Evolutionary conservation across 2,329 filamentous ascomycete genomes (phyloP), one percentile per base, ranked within the genome.

Genomic region (Cytospora schulzeri): DNA sequence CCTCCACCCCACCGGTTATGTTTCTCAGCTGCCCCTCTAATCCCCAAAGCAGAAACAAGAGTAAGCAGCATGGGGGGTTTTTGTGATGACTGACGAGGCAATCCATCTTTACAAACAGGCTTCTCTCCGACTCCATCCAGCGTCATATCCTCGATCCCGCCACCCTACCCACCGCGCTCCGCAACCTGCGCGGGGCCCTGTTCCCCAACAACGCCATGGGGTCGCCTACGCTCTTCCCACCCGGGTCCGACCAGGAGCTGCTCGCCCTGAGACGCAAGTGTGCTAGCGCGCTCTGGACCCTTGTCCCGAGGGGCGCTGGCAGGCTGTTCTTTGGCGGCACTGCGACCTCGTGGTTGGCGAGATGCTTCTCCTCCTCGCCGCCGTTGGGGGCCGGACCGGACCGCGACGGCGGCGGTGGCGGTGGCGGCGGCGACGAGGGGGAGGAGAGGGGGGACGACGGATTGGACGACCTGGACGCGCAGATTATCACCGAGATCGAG

Each of bases 151-250:
- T 92, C 67, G 85, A 88, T 77, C 81, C 88, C 70, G 82, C 83
- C 67, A 81, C 85, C 70, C 80, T 93, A 63, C 87, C 91, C 74
- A 81, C 82, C 73, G 77, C 91, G 69, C 84, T 94, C 71, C 86
- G 87, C 74, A 85, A 87, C 69, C 83, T 91, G 72, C 91, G 95
- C 74, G 87, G 85, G 71, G 86, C 91, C 66, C 81, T 98, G 63
- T 98, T 97, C 75, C 94, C 95, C 69, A 90, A 92, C 77, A 96
- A 96, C 77, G 82, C 86, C 71, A 88, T 90, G 67, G 89, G 88
- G 65, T 84, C 86, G 69, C 81, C 88, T 70, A 83, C 84, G 66
- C 78, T 88, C 69, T 78, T 83, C 60, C 83, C 89, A 59, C 87
- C 88, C 65, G 81, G 82, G 57, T 83, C 83, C 68, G 81, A 87